Evolutionary conservation across 371 early-diverging fungal species (phyloP).

Genomic region (Syncephalastrum racemosum): DNA sequence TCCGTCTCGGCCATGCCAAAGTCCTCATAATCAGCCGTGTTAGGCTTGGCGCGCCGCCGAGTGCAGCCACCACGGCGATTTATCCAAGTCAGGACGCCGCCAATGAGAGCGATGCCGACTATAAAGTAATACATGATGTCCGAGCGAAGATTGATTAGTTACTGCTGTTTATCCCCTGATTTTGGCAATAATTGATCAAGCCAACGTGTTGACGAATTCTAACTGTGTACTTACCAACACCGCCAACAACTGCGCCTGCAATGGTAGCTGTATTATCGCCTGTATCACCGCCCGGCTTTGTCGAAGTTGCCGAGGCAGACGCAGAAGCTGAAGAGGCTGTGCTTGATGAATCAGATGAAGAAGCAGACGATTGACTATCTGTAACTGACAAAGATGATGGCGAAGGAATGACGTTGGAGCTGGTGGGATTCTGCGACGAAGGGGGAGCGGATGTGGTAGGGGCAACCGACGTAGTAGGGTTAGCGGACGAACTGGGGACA

Average conservation of each 20-base stretch:
- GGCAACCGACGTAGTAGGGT: too few species aligned
- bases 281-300: not conserved
- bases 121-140: not conserved
- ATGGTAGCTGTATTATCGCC: slow-evolving; percentile 9
- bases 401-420: not conserved
- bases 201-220: not conserved
- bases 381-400: too few species aligned
- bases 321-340: too few species aligned
- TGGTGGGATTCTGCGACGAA: not conserved
- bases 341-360: not conserved
- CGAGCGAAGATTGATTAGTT: not conserved
- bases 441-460: not conserved
- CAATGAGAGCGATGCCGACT: slow-evolving; percentile 44
- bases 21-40: slow-evolving; percentile 38
- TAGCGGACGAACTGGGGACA: too few species aligned
- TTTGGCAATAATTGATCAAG: not conserved
- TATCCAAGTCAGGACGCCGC: slow-evolving; percentile 31
- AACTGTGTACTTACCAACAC: slow-evolving; percentile 14
- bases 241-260: slow-evolving; percentile 16
- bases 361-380: not conserved
- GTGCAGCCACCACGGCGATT: slow-evolving; percentile 41
- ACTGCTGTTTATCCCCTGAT: not conserved
- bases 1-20: slow-evolving; percentile 47
- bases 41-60: slow-evolving; percentile 20
- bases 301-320: not conserved